A percentile compares a stretch with the other conserved stretches of the same genome.
Conservation (phyloP, 148 eudicot species). For the Selenicereus undatus region DNA sequence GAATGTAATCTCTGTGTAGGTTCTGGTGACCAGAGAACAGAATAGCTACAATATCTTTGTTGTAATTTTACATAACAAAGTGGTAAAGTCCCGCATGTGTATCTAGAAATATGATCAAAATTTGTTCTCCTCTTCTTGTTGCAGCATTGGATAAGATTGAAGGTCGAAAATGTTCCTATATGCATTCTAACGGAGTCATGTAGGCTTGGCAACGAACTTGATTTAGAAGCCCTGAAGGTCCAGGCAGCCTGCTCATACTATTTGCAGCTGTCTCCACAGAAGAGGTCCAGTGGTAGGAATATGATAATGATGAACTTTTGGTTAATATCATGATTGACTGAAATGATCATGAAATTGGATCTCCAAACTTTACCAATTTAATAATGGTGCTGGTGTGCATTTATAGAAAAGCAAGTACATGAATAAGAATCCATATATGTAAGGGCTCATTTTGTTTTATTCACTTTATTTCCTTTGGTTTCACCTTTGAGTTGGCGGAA, state of each 20-base stretch:
- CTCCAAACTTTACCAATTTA: background rate
- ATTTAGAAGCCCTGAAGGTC: slow-evolving; percentile 57
- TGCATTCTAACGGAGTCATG: slow-evolving; percentile 37
- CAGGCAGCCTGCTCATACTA: slow-evolving; percentile 82
- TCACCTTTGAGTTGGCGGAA: background rate
- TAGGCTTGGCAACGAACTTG: slow-evolving; percentile 43
- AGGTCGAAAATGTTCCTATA: slow-evolving; percentile 54
- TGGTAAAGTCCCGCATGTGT: background rate
- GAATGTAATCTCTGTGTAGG: background rate
- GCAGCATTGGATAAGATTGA: slow-evolving; percentile 58
- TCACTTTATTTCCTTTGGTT: background rate
- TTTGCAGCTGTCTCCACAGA: slow-evolving; percentile 59
- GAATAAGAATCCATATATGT: background rate
- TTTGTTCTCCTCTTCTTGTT: slow-evolving; percentile 7
- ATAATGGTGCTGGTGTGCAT: background rate
- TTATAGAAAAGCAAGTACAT: background rate
- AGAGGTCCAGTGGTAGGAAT: slow-evolving; percentile 61
- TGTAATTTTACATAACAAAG: background rate
- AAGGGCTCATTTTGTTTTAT: background rate
- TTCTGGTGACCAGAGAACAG: background rate
- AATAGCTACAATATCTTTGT: background rate
- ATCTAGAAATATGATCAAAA: slow-evolving; percentile 2
- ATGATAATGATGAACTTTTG: slow-evolving; percentile 5
- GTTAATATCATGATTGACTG: slow-evolving; percentile 8
- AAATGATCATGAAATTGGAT: background rate